A percentile compares a stretch with the other conserved stretches of the same genome.
These are phyloP conservation scores for Gossypium schwendimanii DNA, from an alignment of 441 rosid species.

Conservation along the genomic window DNA sequence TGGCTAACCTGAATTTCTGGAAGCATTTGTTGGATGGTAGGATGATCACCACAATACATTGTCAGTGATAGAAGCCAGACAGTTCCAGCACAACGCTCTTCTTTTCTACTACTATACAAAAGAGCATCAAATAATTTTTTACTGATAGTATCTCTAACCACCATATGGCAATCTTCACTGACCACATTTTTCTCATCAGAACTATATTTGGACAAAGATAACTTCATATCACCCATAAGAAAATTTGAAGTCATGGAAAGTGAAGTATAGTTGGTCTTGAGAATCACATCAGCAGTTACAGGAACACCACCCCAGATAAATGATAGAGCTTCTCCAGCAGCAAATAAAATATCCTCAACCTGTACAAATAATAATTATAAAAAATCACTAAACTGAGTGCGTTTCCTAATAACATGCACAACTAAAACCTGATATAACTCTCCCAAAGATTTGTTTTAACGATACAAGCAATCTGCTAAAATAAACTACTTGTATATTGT, in stretches of 20 bases:
- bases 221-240: slow-evolving; percentile 69
- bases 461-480: slow-evolving; percentile 3
- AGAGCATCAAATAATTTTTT: slow-evolving; percentile 83
- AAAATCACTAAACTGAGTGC: slow-evolving; percentile 14
- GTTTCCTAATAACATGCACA: slow-evolving; percentile 9
- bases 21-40: slow-evolving; percentile 77
- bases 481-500: neutral
- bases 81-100: slow-evolving; percentile 96
- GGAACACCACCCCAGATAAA: slow-evolving; percentile 95
- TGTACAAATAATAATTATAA: slow-evolving; percentile 25
- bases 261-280: slow-evolving; percentile 80
- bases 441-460: neutral
- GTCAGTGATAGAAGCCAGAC: slow-evolving; percentile 90
- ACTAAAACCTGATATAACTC: slow-evolving; percentile 10
- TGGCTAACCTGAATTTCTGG: slow-evolving; percentile 88
- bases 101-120: slow-evolving; percentile 82
- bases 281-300: slow-evolving; percentile 81
- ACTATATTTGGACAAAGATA: slow-evolving; percentile 36
- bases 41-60: slow-evolving; percentile 86
- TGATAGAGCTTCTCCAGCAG: slow-evolving; percentile 94
- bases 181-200: slow-evolving; percentile 39
- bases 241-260: slow-evolving; percentile 86
- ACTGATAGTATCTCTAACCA: slow-evolving; percentile 57
- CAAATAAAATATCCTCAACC: slow-evolving; percentile 96
- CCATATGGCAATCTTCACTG: slow-evolving; percentile 41